Evolutionary conservation across 345 rosid species (phyloP), one percentile per base, ranked within the genome.

Genomic region (Punica granatum): DNA sequence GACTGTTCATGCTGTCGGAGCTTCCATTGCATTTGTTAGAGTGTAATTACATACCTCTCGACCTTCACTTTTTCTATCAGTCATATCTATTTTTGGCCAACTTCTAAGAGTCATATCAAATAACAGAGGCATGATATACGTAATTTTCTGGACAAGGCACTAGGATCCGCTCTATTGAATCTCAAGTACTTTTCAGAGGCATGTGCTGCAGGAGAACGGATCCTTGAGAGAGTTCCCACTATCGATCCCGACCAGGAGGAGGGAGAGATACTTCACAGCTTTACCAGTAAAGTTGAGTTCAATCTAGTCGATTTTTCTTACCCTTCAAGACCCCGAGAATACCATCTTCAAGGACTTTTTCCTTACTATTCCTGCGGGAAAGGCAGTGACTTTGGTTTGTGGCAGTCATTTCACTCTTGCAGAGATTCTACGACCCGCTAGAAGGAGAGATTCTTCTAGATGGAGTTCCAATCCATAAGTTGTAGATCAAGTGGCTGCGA

Each of bases 401-500:
- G 79, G 92, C 39, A 92, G 98, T 81, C 35, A 83, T 92, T 63
- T 86, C 98, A 35, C 82, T 88, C 25, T 65, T 92, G 66, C 95
- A 92, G 44, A 86, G 96, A 78, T 92, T 88, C 78, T 92, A 92
- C 39, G 88, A 85, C 63, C 95, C 98, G 31, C 59, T 81, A 7
- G 65, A 69, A 4, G 98, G 98, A 68, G 85, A 85, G 65, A 84
- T 92, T 39, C 78, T 81, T 18, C 71, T 92, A 33, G 98, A 92
- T 71, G 91, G 89, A 23, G 67, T 80, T 13, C 34, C 84, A 44
- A 74, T 86, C 42, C 77, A 84, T 13, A 83, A 70, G 70, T 36
- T 90, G 71, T 90, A 88, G 74, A 84, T 92, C 30, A 92, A 84
- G 67, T 88, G 98, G 98, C 74, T 92, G 14, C 75, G 98, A 65